Evolutionary conservation across 257 asterid species (phyloP), one percentile per base, ranked within the genome.

Genomic region (Penstemon barbatus): DNA sequence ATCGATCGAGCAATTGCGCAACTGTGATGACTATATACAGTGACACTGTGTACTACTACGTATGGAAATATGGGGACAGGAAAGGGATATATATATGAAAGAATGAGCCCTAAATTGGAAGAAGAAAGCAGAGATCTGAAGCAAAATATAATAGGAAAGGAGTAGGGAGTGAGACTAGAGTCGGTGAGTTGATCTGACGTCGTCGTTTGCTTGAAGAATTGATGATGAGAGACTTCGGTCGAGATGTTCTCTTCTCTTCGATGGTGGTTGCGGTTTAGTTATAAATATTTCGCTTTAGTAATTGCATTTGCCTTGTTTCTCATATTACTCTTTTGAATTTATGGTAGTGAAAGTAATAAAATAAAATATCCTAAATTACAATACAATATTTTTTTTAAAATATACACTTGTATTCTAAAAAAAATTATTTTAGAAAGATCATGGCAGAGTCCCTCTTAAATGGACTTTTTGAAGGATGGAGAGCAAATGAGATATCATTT

Each of bases 191-290:
- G 75, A 58, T 61, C 45, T 7, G 64, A 79, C 84, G 89, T 81
- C 87, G 84, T 74, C 85, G 86, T 83, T 81, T 79, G 87, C 84
- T 84, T 87, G 74, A 77, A 78, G 84, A 78, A 66, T 60, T 59
- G 81, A 63, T 50, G 67, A 65, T 62, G 18, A 25, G 42, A 58
- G 61, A 77, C 54, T 71, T 77, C 67, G 66, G 79, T 61, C 56
- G 70, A 65, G 77, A 46, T 40, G 79, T 77, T 76, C 11, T n/a
- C 64, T 42, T 52, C 52, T 42, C 42, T 46, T 76, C 75, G 49
- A 51, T 39, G 75, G 78, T 65, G 37, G 77, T 82, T 79, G 71
- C 74, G 54, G 71, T 63, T 79, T 74, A 72, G 36, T 70, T 39
- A 39, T 4, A 42, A 25, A 25, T 49, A 13, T 40, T 46, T 33